Evolutionary conservation across 257 asterid species (phyloP).

Genomic region (Penstemon davidsonii): DNA sequence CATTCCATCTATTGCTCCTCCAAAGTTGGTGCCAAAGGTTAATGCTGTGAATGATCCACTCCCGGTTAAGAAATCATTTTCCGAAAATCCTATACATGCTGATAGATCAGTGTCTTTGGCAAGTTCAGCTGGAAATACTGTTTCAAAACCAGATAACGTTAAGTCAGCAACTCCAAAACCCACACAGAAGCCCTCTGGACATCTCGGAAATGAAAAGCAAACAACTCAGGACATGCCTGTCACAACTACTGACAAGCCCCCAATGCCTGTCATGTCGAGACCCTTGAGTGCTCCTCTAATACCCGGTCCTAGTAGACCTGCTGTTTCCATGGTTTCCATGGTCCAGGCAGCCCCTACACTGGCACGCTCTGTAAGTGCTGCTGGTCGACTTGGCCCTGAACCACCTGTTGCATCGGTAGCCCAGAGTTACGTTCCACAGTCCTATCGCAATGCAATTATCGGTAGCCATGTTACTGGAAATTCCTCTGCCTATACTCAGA

Average conservation of each 20-base stretch:
- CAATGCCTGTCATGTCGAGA: slow-evolving; percentile 53
- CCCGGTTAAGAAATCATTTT: slow-evolving; percentile 39
- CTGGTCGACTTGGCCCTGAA: slow-evolving; percentile 76
- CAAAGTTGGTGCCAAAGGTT: slow-evolving; percentile 41
- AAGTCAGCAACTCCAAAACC: slow-evolving; percentile 40
- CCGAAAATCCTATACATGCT: slow-evolving; percentile 44
- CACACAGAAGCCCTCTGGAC: slow-evolving; percentile 37
- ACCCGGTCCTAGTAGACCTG: slow-evolving; percentile 55
- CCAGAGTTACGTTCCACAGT: slow-evolving; percentile 64
- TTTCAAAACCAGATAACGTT: slow-evolving; percentile 36
- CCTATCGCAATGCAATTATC: slow-evolving; percentile 80
- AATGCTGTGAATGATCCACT: slow-evolving; percentile 32
- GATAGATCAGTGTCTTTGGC: slow-evolving; percentile 31
- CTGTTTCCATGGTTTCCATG: slow-evolving; percentile 50
- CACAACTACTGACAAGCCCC: slow-evolving; percentile 41
- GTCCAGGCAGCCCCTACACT: slow-evolving; percentile 55
- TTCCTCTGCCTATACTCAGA: slow-evolving; percentile 48
- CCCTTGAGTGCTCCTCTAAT: slow-evolving; percentile 79
- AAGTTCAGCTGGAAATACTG: slow-evolving; percentile 41
- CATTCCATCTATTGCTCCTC: slow-evolving; percentile 25
- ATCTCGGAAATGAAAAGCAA: slow-evolving; percentile 37
- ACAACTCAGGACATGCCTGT: slow-evolving; percentile 30
- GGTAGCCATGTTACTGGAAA: slow-evolving; percentile 52
- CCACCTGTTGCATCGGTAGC: slow-evolving; percentile 43
- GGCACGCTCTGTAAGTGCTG: slow-evolving; percentile 76